Percentiles rank a stretch among this genome's conserved stretches.
phyloP scores from a whole-genome alignment of 2,329 filamentous ascomycete genomes.

The Periconia digitata region DNA sequence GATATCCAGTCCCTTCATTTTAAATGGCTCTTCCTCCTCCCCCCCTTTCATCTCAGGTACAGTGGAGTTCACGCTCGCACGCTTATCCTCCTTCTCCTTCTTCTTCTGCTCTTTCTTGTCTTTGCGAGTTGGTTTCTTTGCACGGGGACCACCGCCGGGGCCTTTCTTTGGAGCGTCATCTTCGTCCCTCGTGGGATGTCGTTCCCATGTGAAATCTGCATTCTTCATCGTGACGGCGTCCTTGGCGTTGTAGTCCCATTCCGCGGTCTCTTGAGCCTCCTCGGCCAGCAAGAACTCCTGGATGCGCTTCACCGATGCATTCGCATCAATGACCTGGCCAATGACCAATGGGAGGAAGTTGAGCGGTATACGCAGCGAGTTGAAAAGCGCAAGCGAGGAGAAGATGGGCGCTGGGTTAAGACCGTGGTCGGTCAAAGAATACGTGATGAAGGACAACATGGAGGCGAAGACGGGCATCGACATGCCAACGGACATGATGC shows the following conservation, averaged over 20 bases:
- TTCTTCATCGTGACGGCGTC: slow-evolving; percentile 67
- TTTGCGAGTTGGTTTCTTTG: slow-evolving; percentile 52
- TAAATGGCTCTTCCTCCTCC: slow-evolving; percentile 67
- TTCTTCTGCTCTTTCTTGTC: slow-evolving; percentile 44
- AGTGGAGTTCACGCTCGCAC: slow-evolving; percentile 35
- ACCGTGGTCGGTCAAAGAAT: slow-evolving; percentile 62
- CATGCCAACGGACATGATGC: slow-evolving; percentile 80
- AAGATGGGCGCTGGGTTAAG: slow-evolving; percentile 80
- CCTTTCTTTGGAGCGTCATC: slow-evolving; percentile 35
- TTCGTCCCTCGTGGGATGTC: slow-evolving; percentile 55
- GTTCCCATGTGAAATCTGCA: slow-evolving; percentile 88
- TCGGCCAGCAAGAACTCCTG: slow-evolving; percentile 86
- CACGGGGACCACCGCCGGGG: slow-evolving; percentile 37
- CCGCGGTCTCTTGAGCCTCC: slow-evolving; percentile 74
- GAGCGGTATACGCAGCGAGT: slow-evolving; percentile 83
- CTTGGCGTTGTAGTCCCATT: slow-evolving; percentile 55
- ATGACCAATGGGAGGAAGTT: slow-evolving; percentile 88
- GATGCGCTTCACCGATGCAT: slow-evolving; percentile 80
- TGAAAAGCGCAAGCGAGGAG: slow-evolving; percentile 92
- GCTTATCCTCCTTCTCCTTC: slow-evolving; percentile 47
- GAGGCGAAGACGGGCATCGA: slow-evolving; percentile 91
- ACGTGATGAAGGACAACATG: slow-evolving; percentile 91
- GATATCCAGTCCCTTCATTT: slow-evolving; percentile 68
- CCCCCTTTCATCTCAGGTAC: slow-evolving; percentile 55
- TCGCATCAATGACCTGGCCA: slow-evolving; percentile 86